Evolutionary conservation across 2,329 filamentous ascomycete species (phyloP).

Genomic region (Colletotrichum musae): DNA sequence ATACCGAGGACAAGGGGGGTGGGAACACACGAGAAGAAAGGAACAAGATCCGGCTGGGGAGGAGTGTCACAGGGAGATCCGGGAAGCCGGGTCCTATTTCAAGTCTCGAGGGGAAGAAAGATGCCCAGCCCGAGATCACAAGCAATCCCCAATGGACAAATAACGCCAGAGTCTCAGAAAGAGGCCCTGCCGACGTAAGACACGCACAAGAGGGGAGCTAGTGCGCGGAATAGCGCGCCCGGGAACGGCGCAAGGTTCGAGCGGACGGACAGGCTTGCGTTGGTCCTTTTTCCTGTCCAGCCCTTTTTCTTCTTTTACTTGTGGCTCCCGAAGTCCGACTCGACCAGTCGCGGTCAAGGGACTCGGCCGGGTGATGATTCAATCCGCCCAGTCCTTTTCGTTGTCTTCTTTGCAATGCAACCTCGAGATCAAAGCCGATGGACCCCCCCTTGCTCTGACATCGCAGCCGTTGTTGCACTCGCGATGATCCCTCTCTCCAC

Average conservation of each 20-base stretch:
- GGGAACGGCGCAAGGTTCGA: slow-evolving; percentile 13
- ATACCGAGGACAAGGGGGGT: background rate
- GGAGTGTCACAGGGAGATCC: background rate
- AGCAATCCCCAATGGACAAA: background rate
- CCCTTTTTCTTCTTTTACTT: background rate
- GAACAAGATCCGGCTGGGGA: background rate
- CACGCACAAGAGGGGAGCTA: slow-evolving; percentile 11
- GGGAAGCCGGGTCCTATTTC: background rate
- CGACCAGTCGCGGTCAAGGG: slow-evolving; percentile 1
- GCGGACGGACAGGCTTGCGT: background rate
- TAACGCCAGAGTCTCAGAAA: background rate
- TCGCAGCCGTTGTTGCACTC: background rate
- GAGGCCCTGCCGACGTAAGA: slow-evolving; percentile 20
- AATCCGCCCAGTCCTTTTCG: background rate
- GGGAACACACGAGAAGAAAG: background rate
- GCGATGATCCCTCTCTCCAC: background rate
- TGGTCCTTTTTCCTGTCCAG: background rate
- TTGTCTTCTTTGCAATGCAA: too few relatives aligned
- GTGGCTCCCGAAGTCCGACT: background rate
- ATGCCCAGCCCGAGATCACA: background rate
- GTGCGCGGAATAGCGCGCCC: slow-evolving; percentile 11
- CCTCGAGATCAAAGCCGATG: background rate
- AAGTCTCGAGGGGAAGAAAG: background rate
- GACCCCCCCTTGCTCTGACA: background rate
- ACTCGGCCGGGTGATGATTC: background rate